These are phyloP conservation scores for Thraustochytrium striatum DNA, from an alignment of 352 stramenopile genomes.

Conservation along the genomic window DNA sequence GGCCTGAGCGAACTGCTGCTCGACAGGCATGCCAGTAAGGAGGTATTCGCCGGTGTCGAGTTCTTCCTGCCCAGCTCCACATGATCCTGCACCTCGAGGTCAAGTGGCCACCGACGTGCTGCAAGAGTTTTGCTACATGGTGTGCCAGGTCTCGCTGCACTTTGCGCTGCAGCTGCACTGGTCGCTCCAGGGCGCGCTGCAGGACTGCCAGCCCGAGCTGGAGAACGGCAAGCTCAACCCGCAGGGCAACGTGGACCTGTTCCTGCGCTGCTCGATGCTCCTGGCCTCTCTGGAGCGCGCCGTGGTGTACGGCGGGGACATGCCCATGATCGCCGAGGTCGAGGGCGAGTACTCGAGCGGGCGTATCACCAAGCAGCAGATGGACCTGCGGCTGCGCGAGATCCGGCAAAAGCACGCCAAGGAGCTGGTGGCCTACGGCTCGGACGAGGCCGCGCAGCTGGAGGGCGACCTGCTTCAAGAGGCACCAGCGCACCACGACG, in stretches of 20 bases:
- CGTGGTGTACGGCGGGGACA: conserved; percentile 63
- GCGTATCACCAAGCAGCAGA: conserved; percentile 58
- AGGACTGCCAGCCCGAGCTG: conserved; percentile 77
- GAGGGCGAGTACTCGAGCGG: conserved; percentile 66
- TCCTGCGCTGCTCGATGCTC: conserved; percentile 71
- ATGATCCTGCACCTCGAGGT: conserved; percentile 84
- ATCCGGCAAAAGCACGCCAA: not conserved
- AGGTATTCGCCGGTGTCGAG: conserved; percentile 80
- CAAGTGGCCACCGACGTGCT: conserved; percentile 65
- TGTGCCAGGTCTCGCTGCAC: conserved; percentile 66
- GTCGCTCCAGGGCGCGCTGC: conserved; percentile 73
- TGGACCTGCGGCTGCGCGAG: conserved; percentile 21
- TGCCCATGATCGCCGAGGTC: conserved; percentile 60
- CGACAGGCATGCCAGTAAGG: conserved; percentile 28
- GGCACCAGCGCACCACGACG: not conserved
- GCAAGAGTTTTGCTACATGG: conserved; percentile 40
- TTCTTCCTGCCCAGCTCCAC: conserved; percentile 82
- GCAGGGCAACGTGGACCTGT: conserved; percentile 68
- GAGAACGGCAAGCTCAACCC: conserved; percentile 63
- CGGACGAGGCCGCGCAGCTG: not conserved
- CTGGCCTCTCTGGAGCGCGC: conserved; percentile 68
- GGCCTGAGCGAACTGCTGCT: not conserved
- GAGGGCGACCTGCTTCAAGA: conserved; percentile 36
- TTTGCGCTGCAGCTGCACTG: conserved; percentile 79
- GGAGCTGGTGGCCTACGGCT: conserved; percentile 15